These are phyloP conservation scores for Gymnopilus dilepis DNA, from an alignment of 768 basidiomycete species.

Conservation along the genomic window DNA sequence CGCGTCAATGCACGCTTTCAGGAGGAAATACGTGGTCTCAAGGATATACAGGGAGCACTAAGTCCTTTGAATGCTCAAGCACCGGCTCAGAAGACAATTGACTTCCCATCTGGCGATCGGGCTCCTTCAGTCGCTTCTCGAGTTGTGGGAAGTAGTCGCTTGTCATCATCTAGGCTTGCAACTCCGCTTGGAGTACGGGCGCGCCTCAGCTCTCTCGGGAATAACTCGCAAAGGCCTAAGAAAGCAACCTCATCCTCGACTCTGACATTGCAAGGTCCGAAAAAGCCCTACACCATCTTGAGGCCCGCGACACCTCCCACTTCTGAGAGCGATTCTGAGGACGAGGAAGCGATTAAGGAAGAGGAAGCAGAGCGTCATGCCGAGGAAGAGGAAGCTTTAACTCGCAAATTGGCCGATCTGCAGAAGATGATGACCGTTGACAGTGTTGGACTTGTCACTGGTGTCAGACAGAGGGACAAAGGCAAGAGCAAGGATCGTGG, in stretches of 20 bases:
- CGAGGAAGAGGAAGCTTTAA: conserved; percentile 72
- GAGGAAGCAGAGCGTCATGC: conserved; percentile 71
- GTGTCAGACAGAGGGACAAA: conserved; percentile 40
- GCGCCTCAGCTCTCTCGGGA: conserved; percentile 70
- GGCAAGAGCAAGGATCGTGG: conserved; percentile 52
- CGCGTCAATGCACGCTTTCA: conserved; percentile 85
- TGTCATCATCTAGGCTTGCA: conserved; percentile 48
- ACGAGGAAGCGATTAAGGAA: conserved; percentile 65
- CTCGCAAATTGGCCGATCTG: conserved; percentile 70
- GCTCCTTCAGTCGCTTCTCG: conserved; percentile 35
- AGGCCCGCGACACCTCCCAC: conserved; percentile 57
- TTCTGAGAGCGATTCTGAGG: conserved; percentile 60
- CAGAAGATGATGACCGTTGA: conserved; percentile 79
- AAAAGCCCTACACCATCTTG: conserved; percentile 41
- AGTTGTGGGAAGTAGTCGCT: conserved; percentile 38
- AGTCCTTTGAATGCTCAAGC: conserved; percentile 50
- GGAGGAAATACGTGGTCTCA: conserved; percentile 80
- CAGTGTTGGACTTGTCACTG: conserved; percentile 68
- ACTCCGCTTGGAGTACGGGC: conserved; percentile 73
- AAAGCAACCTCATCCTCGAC: conserved; percentile 72
- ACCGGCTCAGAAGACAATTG: conserved; percentile 25
- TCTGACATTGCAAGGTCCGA: conserved; percentile 65
- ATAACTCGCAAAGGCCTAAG: conserved; percentile 54
- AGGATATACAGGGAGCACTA: conserved; percentile 70
- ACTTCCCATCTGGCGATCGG: conserved; percentile 35